These are phyloP conservation scores for Rhizopus sp. DNA, from an alignment of 371 early-diverging fungal genomes.

Conservation along the genomic window DNA sequence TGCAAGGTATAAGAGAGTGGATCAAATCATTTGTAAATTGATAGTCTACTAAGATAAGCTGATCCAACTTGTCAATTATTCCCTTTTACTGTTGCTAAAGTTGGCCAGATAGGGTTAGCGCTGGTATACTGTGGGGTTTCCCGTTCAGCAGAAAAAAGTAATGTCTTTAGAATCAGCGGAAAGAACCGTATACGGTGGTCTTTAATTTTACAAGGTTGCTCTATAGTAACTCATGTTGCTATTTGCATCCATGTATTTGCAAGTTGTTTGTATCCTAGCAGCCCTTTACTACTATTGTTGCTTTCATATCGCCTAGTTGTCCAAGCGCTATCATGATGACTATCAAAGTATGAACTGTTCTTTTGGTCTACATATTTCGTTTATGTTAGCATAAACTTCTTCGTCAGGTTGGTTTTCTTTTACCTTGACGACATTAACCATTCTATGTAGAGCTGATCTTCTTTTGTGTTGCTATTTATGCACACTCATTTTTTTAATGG, in stretches of 20 bases:
- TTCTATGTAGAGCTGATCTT: constrained; percentile 25
- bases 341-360: constrained; percentile 50
- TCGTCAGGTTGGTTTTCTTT: not conserved
- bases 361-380: constrained; percentile 44
- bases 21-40: constrained; percentile 15
- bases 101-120: constrained; percentile 26
- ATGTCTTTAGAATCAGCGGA: constrained; percentile 48
- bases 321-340: constrained; percentile 40
- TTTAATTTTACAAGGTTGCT: constrained; percentile 31
- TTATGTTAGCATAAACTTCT: not conserved
- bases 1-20: too few relatives aligned
- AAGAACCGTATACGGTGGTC: constrained; percentile 48
- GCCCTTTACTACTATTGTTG: constrained; percentile 12
- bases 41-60: constrained; percentile 32
- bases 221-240: constrained; percentile 50
- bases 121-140: constrained; percentile 25
- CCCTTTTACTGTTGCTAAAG: constrained; percentile 35
- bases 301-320: constrained; percentile 11
- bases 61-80: constrained; percentile 22
- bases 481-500: constrained; percentile 23
- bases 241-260: constrained; percentile 36
- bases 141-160: constrained; percentile 43
- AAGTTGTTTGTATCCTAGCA: constrained; percentile 1
- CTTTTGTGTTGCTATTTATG: constrained; percentile 21
- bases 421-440: constrained; percentile 47